phyloP scores from a whole-genome alignment of 208 protist genomes.

The Leptomonas seymouri region DNA sequence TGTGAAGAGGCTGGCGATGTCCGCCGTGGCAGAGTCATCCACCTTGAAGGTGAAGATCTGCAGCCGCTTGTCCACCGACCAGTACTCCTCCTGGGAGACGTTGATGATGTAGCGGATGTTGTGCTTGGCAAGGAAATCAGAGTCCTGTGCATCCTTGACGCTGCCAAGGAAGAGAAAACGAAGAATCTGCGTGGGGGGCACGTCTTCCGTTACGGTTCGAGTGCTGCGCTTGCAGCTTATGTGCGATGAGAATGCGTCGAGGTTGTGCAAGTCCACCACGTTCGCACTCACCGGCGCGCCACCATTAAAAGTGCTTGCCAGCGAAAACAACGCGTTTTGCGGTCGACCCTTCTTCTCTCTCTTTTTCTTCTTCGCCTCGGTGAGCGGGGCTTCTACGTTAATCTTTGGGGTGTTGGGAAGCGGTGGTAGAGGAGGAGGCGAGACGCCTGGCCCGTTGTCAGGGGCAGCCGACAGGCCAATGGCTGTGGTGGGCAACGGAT shows the following conservation, averaged over 20 bases:
- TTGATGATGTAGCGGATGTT: constrained; percentile 84
- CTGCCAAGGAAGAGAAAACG: constrained; percentile 83
- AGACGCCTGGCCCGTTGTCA: background rate
- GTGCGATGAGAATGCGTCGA: constrained; percentile 10
- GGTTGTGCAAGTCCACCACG: constrained; percentile 34
- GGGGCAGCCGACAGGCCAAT: background rate
- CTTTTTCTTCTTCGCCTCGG: constrained; percentile 14
- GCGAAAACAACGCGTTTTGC: constrained; percentile 26
- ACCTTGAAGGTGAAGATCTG: constrained; percentile 72
- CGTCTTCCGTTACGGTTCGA: constrained; percentile 18
- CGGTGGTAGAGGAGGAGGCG: background rate
- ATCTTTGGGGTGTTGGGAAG: background rate
- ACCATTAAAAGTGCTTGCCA: constrained; percentile 14
- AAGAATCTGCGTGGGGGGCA: constrained; percentile 62
- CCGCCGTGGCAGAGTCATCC: constrained; percentile 57
- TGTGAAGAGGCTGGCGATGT: constrained; percentile 68
- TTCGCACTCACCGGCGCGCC: constrained; percentile 5
- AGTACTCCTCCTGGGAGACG: constrained; percentile 87
- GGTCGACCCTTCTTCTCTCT: constrained; percentile 19
- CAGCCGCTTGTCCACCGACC: constrained; percentile 64
- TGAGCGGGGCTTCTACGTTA: background rate
- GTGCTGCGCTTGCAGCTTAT: constrained; percentile 3
- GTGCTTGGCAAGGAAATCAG: constrained; percentile 60
- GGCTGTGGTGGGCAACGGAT: background rate
- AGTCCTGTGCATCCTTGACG: constrained; percentile 77